Evolutionary conservation across 164 flowering plant genomes (phyloP).

Genomic region (Dillenia suffruticosa): DNA sequence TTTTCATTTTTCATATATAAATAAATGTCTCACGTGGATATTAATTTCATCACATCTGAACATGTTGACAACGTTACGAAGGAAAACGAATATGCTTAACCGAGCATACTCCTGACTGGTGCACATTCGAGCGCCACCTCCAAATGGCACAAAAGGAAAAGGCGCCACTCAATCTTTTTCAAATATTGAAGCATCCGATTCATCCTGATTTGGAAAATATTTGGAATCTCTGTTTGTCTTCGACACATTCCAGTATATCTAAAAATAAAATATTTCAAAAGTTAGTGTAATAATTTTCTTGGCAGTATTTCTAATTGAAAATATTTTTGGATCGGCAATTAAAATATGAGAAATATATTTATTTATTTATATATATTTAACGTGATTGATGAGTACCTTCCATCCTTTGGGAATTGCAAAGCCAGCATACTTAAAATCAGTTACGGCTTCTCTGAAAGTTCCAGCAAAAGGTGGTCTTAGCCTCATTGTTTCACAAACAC

Average conservation of each 20-base stretch:
- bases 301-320: too few relatives aligned
- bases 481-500: constrained; percentile 47
- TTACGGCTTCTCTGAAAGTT: constrained; percentile 41
- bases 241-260: constrained; percentile 55
- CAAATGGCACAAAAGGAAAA: constrained; percentile 52
- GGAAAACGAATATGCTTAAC: constrained; percentile 43
- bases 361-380: too few relatives aligned
- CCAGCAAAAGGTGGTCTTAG: constrained; percentile 47
- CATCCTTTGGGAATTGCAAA: constrained; percentile 58
- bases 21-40: too few relatives aligned
- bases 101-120: constrained; percentile 53
- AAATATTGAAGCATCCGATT: constrained; percentile 44
- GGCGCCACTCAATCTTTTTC: constrained; percentile 47
- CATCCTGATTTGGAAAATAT: constrained; percentile 37
- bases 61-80: constrained; percentile 43
- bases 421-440: constrained; percentile 40
- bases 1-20: too few relatives aligned
- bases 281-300: too few relatives aligned
- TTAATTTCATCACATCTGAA: too few relatives aligned
- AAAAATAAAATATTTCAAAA: not conserved
- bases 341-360: too few relatives aligned
- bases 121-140: constrained; percentile 63
- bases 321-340: too few relatives aligned
- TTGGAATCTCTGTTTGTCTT: constrained; percentile 36
- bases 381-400: constrained; percentile 28